phyloP scores from a whole-genome alignment of 2,329 filamentous ascomycete genomes.

The Thielaviopsis populi region DNA sequence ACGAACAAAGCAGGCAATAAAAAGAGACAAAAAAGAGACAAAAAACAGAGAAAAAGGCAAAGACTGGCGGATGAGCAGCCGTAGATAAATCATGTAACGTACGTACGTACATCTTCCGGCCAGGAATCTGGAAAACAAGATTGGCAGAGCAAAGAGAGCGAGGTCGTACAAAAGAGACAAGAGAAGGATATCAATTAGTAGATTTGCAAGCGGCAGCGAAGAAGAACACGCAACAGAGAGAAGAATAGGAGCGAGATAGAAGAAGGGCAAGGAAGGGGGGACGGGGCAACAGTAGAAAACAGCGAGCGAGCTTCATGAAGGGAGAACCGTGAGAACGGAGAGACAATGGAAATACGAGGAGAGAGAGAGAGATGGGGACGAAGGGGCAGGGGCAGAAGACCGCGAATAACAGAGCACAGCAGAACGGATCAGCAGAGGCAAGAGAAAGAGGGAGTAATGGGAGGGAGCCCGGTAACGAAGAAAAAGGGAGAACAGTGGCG shows the following conservation, averaged over 20 bases:
- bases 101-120: too few relatives aligned
- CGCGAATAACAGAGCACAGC: too few relatives aligned
- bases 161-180: not conserved
- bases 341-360: not conserved
- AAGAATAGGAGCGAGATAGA: not conserved
- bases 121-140: too few relatives aligned
- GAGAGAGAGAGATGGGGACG: too few relatives aligned
- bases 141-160: not conserved
- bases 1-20: too few relatives aligned
- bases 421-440: not conserved
- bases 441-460: not conserved
- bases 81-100: too few relatives aligned
- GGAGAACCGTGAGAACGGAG: not conserved
- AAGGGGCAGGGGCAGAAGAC: too few relatives aligned
- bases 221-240: not conserved
- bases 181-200: not conserved
- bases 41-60: too few relatives aligned
- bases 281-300: not conserved
- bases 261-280: not conserved
- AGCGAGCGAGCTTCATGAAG: not conserved
- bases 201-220: not conserved
- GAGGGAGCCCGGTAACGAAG: not conserved
- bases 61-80: too few relatives aligned
- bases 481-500: not conserved
- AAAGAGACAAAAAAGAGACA: too few relatives aligned